A percentile compares a stretch with the other conserved stretches of the same genome.
Conservation (phyloP, 768 basidiomycete species). For the Floccularia luteovirens region DNA sequence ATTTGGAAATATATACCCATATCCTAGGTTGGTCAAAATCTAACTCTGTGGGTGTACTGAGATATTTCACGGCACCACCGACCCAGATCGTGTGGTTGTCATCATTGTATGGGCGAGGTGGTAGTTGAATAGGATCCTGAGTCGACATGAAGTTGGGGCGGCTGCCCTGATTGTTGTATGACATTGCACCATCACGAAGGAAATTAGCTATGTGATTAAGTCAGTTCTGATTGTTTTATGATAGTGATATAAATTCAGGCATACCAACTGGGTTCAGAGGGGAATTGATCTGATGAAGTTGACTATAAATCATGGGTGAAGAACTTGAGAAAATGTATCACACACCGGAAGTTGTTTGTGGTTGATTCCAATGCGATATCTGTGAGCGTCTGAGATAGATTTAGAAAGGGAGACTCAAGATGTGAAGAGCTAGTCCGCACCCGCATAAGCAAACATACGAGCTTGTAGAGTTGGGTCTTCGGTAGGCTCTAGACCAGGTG, state of each 20-base stretch:
- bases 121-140: slow-evolving; percentile 21
- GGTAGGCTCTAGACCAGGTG: slow-evolving; percentile 33
- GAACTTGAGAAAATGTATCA: not conserved
- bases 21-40: slow-evolving; percentile 31
- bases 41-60: slow-evolving; percentile 24
- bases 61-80: slow-evolving; percentile 29
- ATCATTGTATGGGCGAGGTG: slow-evolving; percentile 22
- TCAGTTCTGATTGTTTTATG: no score
- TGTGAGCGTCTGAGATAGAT: slow-evolving; percentile 21
- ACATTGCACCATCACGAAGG: slow-evolving; percentile 29
- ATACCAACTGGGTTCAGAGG: slow-evolving; percentile 27
- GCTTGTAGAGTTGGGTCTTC: slow-evolving; percentile 54
- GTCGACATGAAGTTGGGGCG: slow-evolving; percentile 31
- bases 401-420: not conserved
- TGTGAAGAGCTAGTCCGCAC: slow-evolving; percentile 12
- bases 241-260: no score
- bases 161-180: slow-evolving; percentile 25
- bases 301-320: not conserved
- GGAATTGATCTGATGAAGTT: slow-evolving; percentile 19
- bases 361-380: slow-evolving; percentile 30
- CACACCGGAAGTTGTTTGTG: slow-evolving; percentile 25
- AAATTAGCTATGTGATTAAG: slow-evolving; percentile 34
- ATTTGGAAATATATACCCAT: slow-evolving; percentile 13
- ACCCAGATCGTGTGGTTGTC: slow-evolving; percentile 32
- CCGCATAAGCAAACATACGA: slow-evolving; percentile 50